Base-by-base conservation (phyloP, 495 filamentous ascomycete genomes). In the Chlorociboria aeruginascens region DNA sequence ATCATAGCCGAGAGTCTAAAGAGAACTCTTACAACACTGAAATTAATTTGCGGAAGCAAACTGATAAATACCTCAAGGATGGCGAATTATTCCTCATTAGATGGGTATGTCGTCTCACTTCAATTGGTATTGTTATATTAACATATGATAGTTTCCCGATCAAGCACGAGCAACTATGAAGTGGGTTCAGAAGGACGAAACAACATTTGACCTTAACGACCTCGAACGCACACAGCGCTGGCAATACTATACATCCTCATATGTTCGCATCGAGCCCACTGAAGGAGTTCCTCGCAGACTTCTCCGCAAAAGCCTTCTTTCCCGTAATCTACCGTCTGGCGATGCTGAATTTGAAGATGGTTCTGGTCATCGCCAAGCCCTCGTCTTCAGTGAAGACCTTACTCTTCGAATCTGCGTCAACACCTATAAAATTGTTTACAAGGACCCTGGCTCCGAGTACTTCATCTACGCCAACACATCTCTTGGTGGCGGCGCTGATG, bases 191-290 rank as follows among this genome's bases (percentile, higher is more conserved):
- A 80, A 76, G 44, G 86, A 89, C 51, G 88, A 95, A 53, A 76
- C 80, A 4, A 93, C 87, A 0, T 83, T 90, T 56, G 77, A 87
- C 53, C 72, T 71, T 59, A 69, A 76, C 48, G 74, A 79, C 52
- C 72, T 79, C 65, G 67, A 73, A 54, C 69, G 67, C 14, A 69
- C 67, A 48, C 70, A 78, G 34, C 67, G 68, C 45, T 97, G 90
- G 90, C 83, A 85, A 42, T 89, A 90, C 70, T 99, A 99, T 60
- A 84, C 95, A 36, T 86, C 87, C 35, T 85, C 89, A 8, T 99
- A 83, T 65, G 81, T 83, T 40, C 84, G 85, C 59, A 72, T 87
- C 37, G 89, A 93, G 48, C 85, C 83, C 6, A 99, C 93, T 11
- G 93, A 99, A 63, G 86, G 86, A 28, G 72, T 96, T 7, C 67